A percentile compares a stretch with the other conserved stretches of the same genome.
phyloP scores from a whole-genome alignment of 2,329 filamentous ascomycete species.

The Clarireedia homoeocarpa region DNA sequence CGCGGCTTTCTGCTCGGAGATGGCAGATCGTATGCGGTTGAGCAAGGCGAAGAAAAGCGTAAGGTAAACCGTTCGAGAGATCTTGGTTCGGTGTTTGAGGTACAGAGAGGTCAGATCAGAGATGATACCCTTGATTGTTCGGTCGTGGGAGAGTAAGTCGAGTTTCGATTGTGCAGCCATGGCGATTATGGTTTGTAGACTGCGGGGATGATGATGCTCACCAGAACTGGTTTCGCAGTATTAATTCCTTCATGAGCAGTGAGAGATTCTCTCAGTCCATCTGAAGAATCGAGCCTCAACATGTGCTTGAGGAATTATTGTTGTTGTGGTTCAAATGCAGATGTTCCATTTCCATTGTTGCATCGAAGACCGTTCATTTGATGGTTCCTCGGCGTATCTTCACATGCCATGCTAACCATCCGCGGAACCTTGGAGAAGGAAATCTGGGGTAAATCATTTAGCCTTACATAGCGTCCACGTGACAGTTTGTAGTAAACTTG shows the following conservation, averaged over 20 bases:
- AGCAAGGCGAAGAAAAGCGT: conserved; percentile 72
- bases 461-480: background rate
- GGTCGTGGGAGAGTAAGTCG: conserved; percentile 55
- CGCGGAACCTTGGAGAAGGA: background rate
- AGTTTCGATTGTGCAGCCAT: conserved; percentile 80
- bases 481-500: too few relatives aligned
- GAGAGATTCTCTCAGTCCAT: too few relatives aligned
- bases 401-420: conserved; percentile 6
- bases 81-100: conserved; percentile 68
- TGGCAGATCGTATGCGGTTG: conserved; percentile 84
- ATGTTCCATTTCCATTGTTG: background rate
- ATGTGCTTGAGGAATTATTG: background rate
- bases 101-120: conserved; percentile 65
- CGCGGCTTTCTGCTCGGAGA: conserved; percentile 87
- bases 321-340: background rate
- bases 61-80: conserved; percentile 78
- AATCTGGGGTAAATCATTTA: background rate
- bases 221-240: background rate
- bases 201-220: background rate
- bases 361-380: background rate
- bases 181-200: background rate
- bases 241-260: background rate
- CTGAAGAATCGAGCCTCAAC: too few relatives aligned
- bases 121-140: conserved; percentile 57
- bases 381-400: conserved; percentile 5